Percentiles rank a stretch among this genome's conserved stretches.
phyloP scores from a whole-genome alignment of 2,329 filamentous ascomycete genomes.

The Fusarium coicis region DNA sequence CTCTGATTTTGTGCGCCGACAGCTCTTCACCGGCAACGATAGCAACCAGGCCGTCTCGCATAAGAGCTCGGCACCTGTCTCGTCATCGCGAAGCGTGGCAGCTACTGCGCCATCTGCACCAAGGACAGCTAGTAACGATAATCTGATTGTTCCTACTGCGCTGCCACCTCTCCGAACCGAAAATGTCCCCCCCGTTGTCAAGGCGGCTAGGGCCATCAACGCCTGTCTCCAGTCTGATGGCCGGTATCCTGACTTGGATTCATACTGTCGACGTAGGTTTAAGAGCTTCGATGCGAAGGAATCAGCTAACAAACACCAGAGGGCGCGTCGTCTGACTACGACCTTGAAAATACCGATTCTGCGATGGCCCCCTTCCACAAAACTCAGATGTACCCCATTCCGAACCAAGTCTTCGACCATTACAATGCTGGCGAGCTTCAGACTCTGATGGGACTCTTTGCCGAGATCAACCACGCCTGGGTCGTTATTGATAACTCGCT shows the following conservation, averaged over 20 bases:
- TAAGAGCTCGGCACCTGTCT: conserved; percentile 32
- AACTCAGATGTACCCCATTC: conserved; percentile 86
- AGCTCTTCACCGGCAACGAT: conserved; percentile 57
- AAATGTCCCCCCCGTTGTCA: conserved; percentile 74
- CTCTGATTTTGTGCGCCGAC: conserved; percentile 61
- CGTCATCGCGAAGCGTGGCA: conserved; percentile 35
- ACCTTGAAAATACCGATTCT: conserved; percentile 72
- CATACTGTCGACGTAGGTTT: conserved; percentile 84
- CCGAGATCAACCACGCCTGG: conserved; percentile 95
- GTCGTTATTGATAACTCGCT: conserved; percentile 94
- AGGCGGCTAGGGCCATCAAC: conserved; percentile 87
- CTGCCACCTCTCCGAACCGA: conserved; percentile 58
- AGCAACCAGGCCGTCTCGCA: conserved; percentile 31
- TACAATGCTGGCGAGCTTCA: conserved; percentile 88
- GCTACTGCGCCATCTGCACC: conserved; percentile 40
- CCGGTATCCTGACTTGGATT: conserved; percentile 88
- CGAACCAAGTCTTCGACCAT: conserved; percentile 91
- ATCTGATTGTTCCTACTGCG: conserved; percentile 47
- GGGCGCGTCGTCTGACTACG: conserved; percentile 92
- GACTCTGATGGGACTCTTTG: conserved; percentile 95
- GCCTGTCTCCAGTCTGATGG: conserved; percentile 79
- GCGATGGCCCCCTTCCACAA: conserved; percentile 93
- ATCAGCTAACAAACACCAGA: conserved; percentile 63
- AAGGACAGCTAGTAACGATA: conserved; percentile 41
- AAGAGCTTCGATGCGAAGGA: neutral